Base-by-base conservation (phyloP, 2,329 filamentous ascomycete genomes). In the Parasarocladium wereldwijsianum region DNA sequence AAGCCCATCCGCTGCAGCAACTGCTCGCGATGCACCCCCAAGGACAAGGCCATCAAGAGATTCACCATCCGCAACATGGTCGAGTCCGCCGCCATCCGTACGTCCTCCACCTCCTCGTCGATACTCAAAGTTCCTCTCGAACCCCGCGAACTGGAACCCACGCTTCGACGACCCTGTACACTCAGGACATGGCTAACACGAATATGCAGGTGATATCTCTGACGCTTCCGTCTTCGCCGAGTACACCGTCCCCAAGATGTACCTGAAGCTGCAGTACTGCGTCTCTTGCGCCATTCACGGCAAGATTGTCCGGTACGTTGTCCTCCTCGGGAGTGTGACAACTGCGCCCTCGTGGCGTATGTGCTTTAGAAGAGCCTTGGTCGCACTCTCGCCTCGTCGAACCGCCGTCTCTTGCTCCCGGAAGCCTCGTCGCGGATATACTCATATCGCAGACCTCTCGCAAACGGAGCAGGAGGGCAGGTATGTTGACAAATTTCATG, bases 41-140 rank as follows among this genome's bases (percentile, higher is more conserved):
- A 98, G 80, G 90, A 98, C 59, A 98, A 98, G 84, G 90, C 92
- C 50, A 96, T 98, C 76, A 98, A 98, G 85, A 77, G 90, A 69
- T 98, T 98, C 76, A 98, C 90, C 69, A 74, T 98, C 75, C 81
- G 90, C 64, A 96, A 98, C 81, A 98, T 98, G 90, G 90, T 98
- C 49, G 90, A 98, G 71, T 94, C 86, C 55, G 90, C 92, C 57
- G 90, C 90, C 57, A 96, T 98, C 63, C 90, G 92, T 96, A 86
- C 55, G 86, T 83, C 23, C 22, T 25, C 23, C 17, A 20, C 14
- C n/a, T 8, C 4, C 4, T 13, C 10, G 6, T 17, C 20, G 7
- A 8, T 15, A 15, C 10, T n/a, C n/a, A n/a, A n/a, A n/a, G n/a
- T n/a, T n/a, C n/a, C n/a, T n/a, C n/a, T 17, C n/a, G 10, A 13